phyloP scores from a whole-genome alignment of 371 early-diverging fungal species.

The Mucor ambiguus region DNA sequence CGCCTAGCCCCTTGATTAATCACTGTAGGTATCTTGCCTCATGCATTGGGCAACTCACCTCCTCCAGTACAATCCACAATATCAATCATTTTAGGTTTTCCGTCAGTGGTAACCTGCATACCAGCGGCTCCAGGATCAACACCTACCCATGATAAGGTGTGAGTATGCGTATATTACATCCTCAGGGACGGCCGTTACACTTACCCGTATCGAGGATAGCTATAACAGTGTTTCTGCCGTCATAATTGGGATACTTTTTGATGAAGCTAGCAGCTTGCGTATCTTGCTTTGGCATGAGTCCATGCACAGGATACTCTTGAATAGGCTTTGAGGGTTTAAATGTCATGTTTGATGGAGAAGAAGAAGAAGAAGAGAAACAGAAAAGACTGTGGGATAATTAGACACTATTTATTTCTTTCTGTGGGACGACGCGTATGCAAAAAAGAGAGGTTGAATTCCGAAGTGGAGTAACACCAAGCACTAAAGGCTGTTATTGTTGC shows the following conservation, averaged over 20 bases:
- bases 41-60: conserved; percentile 24
- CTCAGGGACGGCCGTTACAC: background rate
- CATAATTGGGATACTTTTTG: conserved; percentile 81
- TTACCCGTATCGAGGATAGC: conserved; percentile 89
- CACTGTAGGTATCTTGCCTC: background rate
- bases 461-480: background rate
- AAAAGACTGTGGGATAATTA: background rate
- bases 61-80: conserved; percentile 93
- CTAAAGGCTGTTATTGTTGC: conserved; percentile 14
- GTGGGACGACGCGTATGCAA: conserved; percentile 15
- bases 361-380: background rate
- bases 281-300: conserved; percentile 78
- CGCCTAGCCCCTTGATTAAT: conserved; percentile 50
- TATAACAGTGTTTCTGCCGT: conserved; percentile 88
- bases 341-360: background rate
- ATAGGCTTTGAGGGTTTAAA: conserved; percentile 40
- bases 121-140: conserved; percentile 93
- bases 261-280: conserved; percentile 86
- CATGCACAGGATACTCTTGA: conserved; percentile 68
- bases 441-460: background rate
- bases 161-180: background rate
- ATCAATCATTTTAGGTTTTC: conserved; percentile 88
- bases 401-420: background rate
- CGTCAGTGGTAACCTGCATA: conserved; percentile 83
- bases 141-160: conserved; percentile 36